Percentiles rank a stretch among this genome's conserved stretches.
These are phyloP conservation scores for Physaria fendleri DNA, from an alignment of 345 rosid genomes.

Conservation along the genomic window DNA sequence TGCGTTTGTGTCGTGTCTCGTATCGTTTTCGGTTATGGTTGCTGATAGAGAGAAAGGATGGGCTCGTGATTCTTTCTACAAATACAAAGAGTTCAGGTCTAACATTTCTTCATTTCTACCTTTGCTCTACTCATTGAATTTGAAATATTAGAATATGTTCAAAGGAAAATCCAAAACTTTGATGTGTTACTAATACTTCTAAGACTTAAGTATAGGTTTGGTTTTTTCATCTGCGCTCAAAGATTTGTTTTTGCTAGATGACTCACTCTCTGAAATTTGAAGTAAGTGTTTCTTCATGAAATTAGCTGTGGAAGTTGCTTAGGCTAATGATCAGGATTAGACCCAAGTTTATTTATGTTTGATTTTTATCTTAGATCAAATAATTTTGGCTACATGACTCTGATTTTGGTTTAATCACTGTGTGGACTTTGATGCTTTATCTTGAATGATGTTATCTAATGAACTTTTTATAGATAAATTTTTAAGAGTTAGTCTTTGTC, in stretches of 20 bases:
- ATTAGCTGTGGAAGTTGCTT: not conserved
- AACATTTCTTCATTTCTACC: not conserved
- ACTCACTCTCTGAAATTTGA: not conserved
- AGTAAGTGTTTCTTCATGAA: not conserved
- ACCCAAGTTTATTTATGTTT: no score
- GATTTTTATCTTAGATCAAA: not conserved
- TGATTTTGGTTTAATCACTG: not conserved
- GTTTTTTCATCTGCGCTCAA: not conserved
- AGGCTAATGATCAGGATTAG: no score
- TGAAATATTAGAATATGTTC: not conserved
- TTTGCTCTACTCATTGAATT: not conserved
- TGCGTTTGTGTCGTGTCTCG: conserved; percentile 59
- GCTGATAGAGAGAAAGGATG: conserved; percentile 82
- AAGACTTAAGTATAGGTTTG: not conserved
- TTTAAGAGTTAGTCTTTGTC: not conserved
- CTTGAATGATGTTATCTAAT: not conserved
- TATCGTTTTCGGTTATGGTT: conserved; percentile 69
- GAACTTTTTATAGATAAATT: not conserved
- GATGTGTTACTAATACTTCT: not conserved
- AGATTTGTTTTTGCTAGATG: not conserved
- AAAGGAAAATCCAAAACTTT: not conserved
- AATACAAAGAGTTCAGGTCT: conserved; percentile 84
- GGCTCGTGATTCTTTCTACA: conserved; percentile 81
- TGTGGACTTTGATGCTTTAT: not conserved
- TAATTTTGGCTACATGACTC: not conserved